Evolutionary conservation across 2,329 filamentous ascomycete species (phyloP).

Genomic region (Penicillium digitatum): DNA sequence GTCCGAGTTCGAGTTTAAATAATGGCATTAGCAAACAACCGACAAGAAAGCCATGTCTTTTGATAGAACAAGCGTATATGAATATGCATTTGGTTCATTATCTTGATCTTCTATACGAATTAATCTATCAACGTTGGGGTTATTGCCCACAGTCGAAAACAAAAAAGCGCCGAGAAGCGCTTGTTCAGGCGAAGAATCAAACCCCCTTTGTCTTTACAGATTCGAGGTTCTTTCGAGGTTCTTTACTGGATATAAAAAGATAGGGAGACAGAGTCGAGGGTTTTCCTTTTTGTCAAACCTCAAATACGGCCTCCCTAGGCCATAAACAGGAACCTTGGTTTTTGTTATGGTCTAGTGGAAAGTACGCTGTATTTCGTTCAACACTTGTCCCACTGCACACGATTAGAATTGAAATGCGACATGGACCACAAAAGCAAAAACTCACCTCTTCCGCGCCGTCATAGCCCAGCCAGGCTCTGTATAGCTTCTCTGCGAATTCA

Average conservation of each 20-base stretch:
- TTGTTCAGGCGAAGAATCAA: background rate
- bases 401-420: background rate
- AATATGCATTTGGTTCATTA: background rate
- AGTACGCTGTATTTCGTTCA: too few relatives aligned
- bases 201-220: background rate
- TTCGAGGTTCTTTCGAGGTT: background rate
- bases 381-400: conserved; percentile 10
- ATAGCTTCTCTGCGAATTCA: conserved; percentile 4
- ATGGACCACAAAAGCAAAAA: background rate
- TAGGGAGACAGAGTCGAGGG: conserved; percentile 7
- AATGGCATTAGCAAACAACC: background rate
- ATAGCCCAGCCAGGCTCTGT: conserved; percentile 11
- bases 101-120: background rate
- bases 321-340: too few relatives aligned
- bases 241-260: conserved; percentile 13
- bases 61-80: too few relatives aligned
- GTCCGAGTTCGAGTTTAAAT: background rate
- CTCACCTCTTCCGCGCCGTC: conserved; percentile 6
- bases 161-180: background rate
- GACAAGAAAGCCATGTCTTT: background rate
- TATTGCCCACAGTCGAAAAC: background rate
- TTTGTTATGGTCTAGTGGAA: too few relatives aligned
- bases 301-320: too few relatives aligned
- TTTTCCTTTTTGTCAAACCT: too few relatives aligned
- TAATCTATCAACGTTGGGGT: background rate